Base-by-base conservation (phyloP, 768 basidiomycete species). In the Boletellus ananas region DNA sequence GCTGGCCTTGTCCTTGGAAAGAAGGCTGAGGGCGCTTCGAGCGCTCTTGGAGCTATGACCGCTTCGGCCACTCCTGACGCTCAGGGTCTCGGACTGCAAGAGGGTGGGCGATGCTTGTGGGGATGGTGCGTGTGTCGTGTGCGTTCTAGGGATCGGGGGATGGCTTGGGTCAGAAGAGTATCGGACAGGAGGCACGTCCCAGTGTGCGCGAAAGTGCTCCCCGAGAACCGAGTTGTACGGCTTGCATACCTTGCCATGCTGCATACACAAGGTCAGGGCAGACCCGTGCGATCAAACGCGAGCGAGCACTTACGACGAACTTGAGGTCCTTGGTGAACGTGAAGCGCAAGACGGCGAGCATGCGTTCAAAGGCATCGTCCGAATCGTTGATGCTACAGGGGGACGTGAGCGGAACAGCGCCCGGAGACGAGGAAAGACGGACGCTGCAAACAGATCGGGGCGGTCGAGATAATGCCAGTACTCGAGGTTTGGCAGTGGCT, bases 381-480 rank as follows among this genome's bases (percentile, higher is more conserved):
- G 87, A 89, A 62, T 95, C 92, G 58, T 95, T 96, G 61, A 97
- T 90, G 34, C 94, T 96, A 66, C 9, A 43, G 33, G 36, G 45
- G 35, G 27, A 47, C 35, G 37, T 59, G 17, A 43, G 34, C 25
- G 40, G 45, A 50, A 34, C 17, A 36, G 47, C 34, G 21, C 8
- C 17, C 4, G 31, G 20, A n/a, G 34, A 6, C 17, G 18, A 48
- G 49, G 35, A n/a, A 34, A 18, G 31, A 81, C 86, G 74, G 66
- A 96, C 94, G 91, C 84, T 61, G 86, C 87, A 63, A 97, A 93
- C 39, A 92, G 72, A 69, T 96, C 94, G 7, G 94, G 90, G 58
- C 92, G 78, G 69, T 95, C 93, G 41, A 92, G 76, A 59, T 93
- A 94, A 57, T 91, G 85, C 90, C 90, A 96, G 72, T 94, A 97